A percentile compares a stretch with the other conserved stretches of the same genome.
Conservation (phyloP, 177 flowering plant species). For the Telopea speciosissima region DNA sequence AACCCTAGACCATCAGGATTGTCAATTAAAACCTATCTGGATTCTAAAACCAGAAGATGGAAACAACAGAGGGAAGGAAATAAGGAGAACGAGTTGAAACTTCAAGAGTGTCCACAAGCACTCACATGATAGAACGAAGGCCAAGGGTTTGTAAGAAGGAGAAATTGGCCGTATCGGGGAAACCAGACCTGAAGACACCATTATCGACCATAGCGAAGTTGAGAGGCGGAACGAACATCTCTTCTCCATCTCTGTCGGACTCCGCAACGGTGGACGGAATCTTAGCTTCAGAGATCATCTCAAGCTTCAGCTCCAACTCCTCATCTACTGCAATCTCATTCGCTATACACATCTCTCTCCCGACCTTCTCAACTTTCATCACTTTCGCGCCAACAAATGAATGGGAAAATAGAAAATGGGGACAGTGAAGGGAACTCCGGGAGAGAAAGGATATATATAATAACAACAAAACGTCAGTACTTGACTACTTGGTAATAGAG, state of each 20-base stretch:
- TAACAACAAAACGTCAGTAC: neutral
- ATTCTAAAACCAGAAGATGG: neutral
- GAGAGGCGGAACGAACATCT: slow-evolving; percentile 55
- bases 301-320: neutral
- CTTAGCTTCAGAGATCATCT: neutral
- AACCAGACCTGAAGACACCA: slow-evolving; percentile 84
- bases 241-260: slow-evolving; percentile 19
- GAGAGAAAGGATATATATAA: neutral
- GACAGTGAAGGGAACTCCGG: neutral
- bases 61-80: neutral
- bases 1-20: slow-evolving; percentile 6
- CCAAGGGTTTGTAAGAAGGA: slow-evolving; percentile 65
- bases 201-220: slow-evolving; percentile 84
- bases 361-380: slow-evolving; percentile 8
- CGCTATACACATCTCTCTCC: slow-evolving; percentile 5
- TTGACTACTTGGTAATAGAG: too few species aligned
- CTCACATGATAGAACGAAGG: slow-evolving; percentile 80
- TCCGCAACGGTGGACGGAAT: slow-evolving; percentile 14
- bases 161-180: slow-evolving; percentile 74
- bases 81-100: too few species aligned
- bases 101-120: neutral
- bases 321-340: neutral
- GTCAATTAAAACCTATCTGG: neutral
- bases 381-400: slow-evolving; percentile 6
- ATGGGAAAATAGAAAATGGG: neutral